Percentiles rank a stretch among this genome's conserved stretches.
Evolutionary conservation across 495 filamentous ascomycete genomes (phyloP).

Genomic region (Hypoxylon subgilvum): DNA sequence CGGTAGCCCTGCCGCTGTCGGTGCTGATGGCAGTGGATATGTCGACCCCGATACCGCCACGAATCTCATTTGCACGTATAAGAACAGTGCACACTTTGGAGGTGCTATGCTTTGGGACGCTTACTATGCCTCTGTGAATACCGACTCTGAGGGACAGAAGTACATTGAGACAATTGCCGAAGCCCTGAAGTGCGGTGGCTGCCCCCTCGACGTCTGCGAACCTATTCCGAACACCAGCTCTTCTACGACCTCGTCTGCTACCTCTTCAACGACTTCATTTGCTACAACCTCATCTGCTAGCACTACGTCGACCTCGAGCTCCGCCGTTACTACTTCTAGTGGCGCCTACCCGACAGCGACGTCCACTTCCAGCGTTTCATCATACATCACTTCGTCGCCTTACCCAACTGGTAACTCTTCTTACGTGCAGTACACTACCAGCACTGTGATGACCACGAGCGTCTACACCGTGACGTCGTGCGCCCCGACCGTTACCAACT

Average conservation of each 20-base stretch:
- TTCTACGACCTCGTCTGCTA: slow-evolving; percentile 6
- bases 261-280: slow-evolving; percentile 7
- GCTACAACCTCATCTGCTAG: slow-evolving; percentile 4
- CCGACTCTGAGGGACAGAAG: slow-evolving; percentile 23
- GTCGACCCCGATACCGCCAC: slow-evolving; percentile 28
- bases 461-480: slow-evolving; percentile 63
- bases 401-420: too few relatives aligned
- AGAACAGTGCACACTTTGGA: slow-evolving; percentile 45
- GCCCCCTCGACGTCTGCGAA: slow-evolving; percentile 22
- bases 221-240: slow-evolving; percentile 19
- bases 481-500: slow-evolving; percentile 56
- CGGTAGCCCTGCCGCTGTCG: slow-evolving; percentile 50
- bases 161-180: slow-evolving; percentile 43
- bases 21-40: slow-evolving; percentile 40
- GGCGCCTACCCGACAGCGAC: slow-evolving; percentile 13
- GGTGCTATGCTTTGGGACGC: slow-evolving; percentile 54
- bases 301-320: slow-evolving; percentile 6
- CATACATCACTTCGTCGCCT: slow-evolving; percentile 31
- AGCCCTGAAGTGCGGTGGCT: slow-evolving; percentile 28
- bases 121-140: slow-evolving; percentile 36
- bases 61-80: slow-evolving; percentile 42
- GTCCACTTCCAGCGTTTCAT: slow-evolving; percentile 16
- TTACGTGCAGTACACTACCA: slow-evolving; percentile 30
- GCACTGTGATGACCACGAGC: slow-evolving; percentile 60
- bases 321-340: slow-evolving; percentile 11